Percentiles rank a stretch among this genome's conserved stretches.
Conservation (phyloP, 768 basidiomycete genomes). For the Pleurotus salmoneostramineus region DNA sequence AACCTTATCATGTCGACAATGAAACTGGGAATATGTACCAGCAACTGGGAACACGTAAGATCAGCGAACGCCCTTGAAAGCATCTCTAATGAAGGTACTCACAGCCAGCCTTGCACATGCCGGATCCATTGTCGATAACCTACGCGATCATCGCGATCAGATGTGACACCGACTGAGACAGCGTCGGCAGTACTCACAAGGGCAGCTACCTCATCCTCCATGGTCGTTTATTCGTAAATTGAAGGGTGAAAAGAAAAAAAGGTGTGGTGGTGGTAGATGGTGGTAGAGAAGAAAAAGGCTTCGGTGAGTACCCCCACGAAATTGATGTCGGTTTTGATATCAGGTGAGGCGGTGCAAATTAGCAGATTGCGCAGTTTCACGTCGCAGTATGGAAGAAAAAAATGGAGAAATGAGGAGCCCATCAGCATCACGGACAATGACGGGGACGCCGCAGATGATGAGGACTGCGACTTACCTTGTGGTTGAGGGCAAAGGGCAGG, state of each 20-base stretch:
- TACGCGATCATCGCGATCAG: slow-evolving; percentile 19
- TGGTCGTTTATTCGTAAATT: slow-evolving; percentile 19
- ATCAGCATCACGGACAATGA: not conserved
- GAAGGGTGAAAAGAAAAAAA: slow-evolving; percentile 1
- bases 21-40: slow-evolving; percentile 36
- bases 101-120: slow-evolving; percentile 99
- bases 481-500: not conserved
- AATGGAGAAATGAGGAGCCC: not conserved
- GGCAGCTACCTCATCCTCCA: slow-evolving; percentile 68
- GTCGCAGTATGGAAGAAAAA: not conserved
- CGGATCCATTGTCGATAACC: slow-evolving; percentile 94
- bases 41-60: slow-evolving; percentile 40
- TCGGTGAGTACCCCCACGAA: not conserved
- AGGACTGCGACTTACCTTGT: not conserved
- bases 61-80: not conserved
- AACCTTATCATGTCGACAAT: slow-evolving; percentile 13
- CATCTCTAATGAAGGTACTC: slow-evolving; percentile 26
- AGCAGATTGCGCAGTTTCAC: not conserved
- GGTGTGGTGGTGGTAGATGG: not conserved
- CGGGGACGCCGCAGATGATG: not conserved
- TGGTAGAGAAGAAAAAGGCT: slow-evolving; percentile 8
- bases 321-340: slow-evolving; percentile 5
- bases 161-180: not conserved
- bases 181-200: slow-evolving; percentile 30
- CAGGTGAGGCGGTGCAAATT: slow-evolving; percentile 1